These are phyloP conservation scores for Microthyrium microscopicum DNA, from an alignment of 2,329 filamentous ascomycete species.

Conservation along the genomic window DNA sequence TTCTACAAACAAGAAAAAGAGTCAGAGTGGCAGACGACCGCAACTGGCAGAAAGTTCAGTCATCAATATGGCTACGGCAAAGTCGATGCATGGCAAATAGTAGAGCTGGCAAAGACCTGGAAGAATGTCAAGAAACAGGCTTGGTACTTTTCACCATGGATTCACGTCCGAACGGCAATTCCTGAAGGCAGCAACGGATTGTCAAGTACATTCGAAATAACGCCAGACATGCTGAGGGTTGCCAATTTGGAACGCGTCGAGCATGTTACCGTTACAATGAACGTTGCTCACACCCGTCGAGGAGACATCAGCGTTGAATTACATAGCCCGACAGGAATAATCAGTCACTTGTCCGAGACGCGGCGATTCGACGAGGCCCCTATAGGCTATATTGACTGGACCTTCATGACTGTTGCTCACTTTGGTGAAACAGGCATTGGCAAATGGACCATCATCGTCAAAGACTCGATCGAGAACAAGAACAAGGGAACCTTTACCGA, in stretches of 20 bases:
- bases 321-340: conserved; percentile 62
- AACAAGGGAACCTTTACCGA: conserved; percentile 66
- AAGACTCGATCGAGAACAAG: conserved; percentile 65
- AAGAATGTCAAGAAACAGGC: conserved; percentile 83
- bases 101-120: conserved; percentile 75
- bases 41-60: conserved; percentile 72
- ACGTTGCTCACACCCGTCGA: conserved; percentile 69
- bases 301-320: conserved; percentile 89
- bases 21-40: conserved; percentile 67
- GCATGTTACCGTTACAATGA: conserved; percentile 97
- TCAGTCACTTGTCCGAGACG: conserved; percentile 67
- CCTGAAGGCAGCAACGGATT: conserved; percentile 73
- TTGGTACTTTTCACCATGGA: conserved; percentile 88
- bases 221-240: conserved; percentile 57
- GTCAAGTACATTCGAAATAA: conserved; percentile 66
- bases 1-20: conserved; percentile 37
- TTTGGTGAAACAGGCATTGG: conserved; percentile 85
- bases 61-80: conserved; percentile 95
- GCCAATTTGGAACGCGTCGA: conserved; percentile 79
- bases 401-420: conserved; percentile 95
- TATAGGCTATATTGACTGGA: conserved; percentile 81
- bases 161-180: conserved; percentile 71
- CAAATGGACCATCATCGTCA: conserved; percentile 80
- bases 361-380: conserved; percentile 50
- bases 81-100: conserved; percentile 70